A percentile compares a stretch with the other conserved stretches of the same genome.
These are phyloP conservation scores for Triangularia verruculosa DNA, from an alignment of 2,329 filamentous ascomycete species.

Conservation along the genomic window DNA sequence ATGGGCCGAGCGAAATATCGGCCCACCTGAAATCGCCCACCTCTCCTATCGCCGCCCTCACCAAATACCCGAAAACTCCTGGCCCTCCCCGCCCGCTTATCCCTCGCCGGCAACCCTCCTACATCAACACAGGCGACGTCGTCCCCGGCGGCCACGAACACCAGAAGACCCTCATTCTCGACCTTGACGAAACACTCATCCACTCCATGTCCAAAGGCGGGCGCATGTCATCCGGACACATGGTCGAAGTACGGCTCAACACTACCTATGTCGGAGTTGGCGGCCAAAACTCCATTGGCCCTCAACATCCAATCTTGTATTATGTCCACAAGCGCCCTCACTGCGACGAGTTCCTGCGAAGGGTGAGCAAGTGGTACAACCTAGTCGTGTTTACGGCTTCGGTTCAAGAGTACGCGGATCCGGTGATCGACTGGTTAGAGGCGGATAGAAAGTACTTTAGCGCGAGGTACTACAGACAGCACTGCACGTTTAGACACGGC, in stretches of 20 bases:
- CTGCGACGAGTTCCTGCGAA: conserved; percentile 93
- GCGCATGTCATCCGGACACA: conserved; percentile 92
- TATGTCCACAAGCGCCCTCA: conserved; percentile 98
- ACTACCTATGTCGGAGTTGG: conserved; percentile 66
- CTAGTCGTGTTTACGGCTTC: conserved; percentile 94
- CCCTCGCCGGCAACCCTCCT: conserved; percentile 84
- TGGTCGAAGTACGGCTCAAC: conserved; percentile 94
- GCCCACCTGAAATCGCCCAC: conserved; percentile 92
- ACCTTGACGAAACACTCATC: conserved; percentile 95
- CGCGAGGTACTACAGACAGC: conserved; percentile 89
- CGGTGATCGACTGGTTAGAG: conserved; percentile 98
- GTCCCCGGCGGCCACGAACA: conserved; percentile 47
- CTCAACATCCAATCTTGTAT: conserved; percentile 94
- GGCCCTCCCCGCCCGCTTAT: conserved; percentile 87
- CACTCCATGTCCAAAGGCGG: conserved; percentile 97
- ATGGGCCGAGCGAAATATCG: conserved; percentile 54
- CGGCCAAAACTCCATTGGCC: conserved; percentile 65
- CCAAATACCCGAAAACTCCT: conserved; percentile 86
- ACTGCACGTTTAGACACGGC: conserved; percentile 92
- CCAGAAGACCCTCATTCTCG: conserved; percentile 91
- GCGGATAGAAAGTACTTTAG: conserved; percentile 95
- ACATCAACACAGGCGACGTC: conserved; percentile 61
- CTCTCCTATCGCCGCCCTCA: conserved; percentile 73
- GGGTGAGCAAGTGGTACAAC: conserved; percentile 93
- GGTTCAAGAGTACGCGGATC: conserved; percentile 97